phyloP scores from a whole-genome alignment of 495 filamentous ascomycete species.

The Aspergillus egyptiacus region DNA sequence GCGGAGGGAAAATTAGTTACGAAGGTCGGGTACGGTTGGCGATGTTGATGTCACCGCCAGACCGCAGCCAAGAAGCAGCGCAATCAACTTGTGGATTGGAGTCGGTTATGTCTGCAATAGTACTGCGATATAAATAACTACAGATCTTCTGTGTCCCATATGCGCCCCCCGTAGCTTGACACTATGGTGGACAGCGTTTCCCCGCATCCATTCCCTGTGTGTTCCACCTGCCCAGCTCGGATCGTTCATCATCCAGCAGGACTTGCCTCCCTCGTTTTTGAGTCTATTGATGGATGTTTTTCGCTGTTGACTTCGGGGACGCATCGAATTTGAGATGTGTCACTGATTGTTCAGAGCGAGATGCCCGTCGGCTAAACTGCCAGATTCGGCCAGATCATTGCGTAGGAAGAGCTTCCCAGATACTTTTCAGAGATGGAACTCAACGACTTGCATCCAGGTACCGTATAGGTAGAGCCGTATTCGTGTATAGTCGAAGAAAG shows the following conservation, averaged over 20 bases:
- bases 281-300: neutral
- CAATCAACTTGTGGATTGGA: neutral
- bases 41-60: conserved; percentile 17
- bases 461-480: neutral
- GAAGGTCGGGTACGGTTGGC: conserved; percentile 2
- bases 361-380: neutral
- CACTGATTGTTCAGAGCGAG: neutral
- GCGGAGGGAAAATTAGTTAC: conserved; percentile 1
- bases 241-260: too few relatives aligned
- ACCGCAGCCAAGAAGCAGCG: conserved; percentile 15
- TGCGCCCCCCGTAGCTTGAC: neutral
- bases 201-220: neutral
- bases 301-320: neutral
- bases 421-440: neutral
- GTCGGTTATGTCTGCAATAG: neutral
- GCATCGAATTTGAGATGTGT: neutral
- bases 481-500: neutral
- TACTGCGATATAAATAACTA: neutral
- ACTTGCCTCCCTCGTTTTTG: too few relatives aligned
- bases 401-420: neutral
- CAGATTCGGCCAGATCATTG: neutral
- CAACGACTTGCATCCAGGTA: neutral
- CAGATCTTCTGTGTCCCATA: neutral
- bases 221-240: neutral
- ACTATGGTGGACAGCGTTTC: neutral